Evolutionary conservation across 805 yeast genomes (phyloP), one percentile per base, ranked within the genome.

Genomic region (Candida dendrica): DNA sequence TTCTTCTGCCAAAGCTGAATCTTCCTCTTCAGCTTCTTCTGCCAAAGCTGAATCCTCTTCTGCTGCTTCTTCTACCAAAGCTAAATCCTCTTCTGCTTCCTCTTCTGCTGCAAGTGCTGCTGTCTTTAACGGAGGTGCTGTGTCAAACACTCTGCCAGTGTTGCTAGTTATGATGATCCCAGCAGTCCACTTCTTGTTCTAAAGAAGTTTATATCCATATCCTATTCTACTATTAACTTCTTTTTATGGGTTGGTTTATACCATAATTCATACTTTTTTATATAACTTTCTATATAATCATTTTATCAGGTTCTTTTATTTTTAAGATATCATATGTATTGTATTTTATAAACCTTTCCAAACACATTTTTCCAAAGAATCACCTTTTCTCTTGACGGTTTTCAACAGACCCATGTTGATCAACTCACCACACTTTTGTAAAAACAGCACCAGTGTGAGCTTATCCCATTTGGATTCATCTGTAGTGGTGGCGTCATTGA

Each of bases 341-440:
- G 24, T 22, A 27, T 27, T 27, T 27, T 32, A 32, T 32, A 84
- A 58, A 24, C 78, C 86, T 51, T 72, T 81, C 93, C 93, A 85
- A 5, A 78, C 59, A 14, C 79, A 67, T 53, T 83, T 86, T 50
- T 85, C 91, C 34, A 85, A 65, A 42, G 72, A 68, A 50, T 84
- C 89, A 26, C 77, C 75, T 57, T 78, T 79, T 14, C 79, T 62
- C 48, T 69, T 71, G 19, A 66, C 64, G 35, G 73, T 74, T 48
- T 78, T 79, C 16, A 87, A 56, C 37, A 86, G 63, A 0, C 96
- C 96, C 42, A 84, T 63, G 47, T 74, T 64, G 44, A 78, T 75
- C 44, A 89, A 66, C 55, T 88, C 95, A 20, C 75, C 75, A 38
- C 90, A 69, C 16, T 79, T 79, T 50, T 84, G 90, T 46, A 84